Base-by-base conservation (phyloP, 192 early-diverging fungal genomes). In the Coemansia sp. region DNA sequence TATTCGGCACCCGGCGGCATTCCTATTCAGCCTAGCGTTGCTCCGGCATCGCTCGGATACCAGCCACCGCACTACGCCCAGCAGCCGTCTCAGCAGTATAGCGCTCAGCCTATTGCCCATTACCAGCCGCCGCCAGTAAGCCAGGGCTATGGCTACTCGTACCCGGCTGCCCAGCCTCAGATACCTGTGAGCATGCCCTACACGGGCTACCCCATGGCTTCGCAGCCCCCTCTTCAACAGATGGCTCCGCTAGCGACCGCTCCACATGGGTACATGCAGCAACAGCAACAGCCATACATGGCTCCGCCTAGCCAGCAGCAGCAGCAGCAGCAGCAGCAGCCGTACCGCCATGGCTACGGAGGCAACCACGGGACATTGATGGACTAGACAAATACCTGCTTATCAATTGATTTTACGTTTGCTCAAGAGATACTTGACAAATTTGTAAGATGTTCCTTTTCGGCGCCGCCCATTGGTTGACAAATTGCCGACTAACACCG, bases 291-390 rank as follows among this genome's bases (percentile, higher is more conserved):
- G 36, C 64, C 52, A 26, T 68, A 64, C 41, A 37, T 65, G 63
- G 67, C 58, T 6, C 73, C 62, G 26, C 73, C 70, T 50, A 35
- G 42, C 21, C 70, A 66, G 21, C 70, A 71, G 23, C 64, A 47
- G 28, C 72, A 31, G 31, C 31, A 1, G 4, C 69, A 72, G 64
- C 66, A 66, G n/a, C 71, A 70, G 25, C 66, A 63, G 33, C 68
- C 66, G 34, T 79, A 74, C 42, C 73, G 69, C 42, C 78, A 81
- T 60, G 78, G 78, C 36, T 81, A 81, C 31, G 78, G 78, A 28
- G 78, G 78, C 48, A 81, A 76, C 57, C 59, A 66, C 20, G 67
- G 65, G 3, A 71, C 77, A 28, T 56, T 81, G 53, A 81, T 81
- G 78, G 78, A 81, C 58, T 81, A 65, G 48, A 33, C 25, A 10